Evolutionary conservation across 352 stramenopile genomes (phyloP).

Genomic region (Globisporangium spinosum): DNA sequence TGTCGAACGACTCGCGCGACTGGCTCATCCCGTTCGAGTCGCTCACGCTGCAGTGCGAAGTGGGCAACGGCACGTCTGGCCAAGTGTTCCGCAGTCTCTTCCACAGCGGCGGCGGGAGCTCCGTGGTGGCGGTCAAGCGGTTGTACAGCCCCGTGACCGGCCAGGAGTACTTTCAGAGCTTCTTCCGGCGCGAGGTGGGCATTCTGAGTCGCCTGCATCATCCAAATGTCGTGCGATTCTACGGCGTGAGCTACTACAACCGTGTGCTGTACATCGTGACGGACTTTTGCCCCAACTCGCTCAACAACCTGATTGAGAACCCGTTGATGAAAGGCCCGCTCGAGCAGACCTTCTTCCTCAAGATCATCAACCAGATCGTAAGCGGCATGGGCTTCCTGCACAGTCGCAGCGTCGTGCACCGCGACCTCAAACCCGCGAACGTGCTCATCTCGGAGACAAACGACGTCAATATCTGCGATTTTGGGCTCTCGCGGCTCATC

Average conservation of each 20-base stretch:
- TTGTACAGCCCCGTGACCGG: conserved; percentile 84
- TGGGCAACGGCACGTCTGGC: conserved; percentile 86
- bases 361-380: conserved; percentile 88
- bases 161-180: conserved; percentile 89
- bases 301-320: conserved; percentile 84
- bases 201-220: conserved; percentile 86
- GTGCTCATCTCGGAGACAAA: conserved; percentile 90
- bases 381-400: conserved; percentile 90
- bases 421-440: conserved; percentile 93
- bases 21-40: conserved; percentile 90
- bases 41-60: conserved; percentile 78
- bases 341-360: conserved; percentile 70
- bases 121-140: conserved; percentile 85
- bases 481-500: conserved; percentile 88
- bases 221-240: conserved; percentile 88
- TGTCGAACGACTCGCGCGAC: conserved; percentile 82
- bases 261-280: conserved; percentile 89
- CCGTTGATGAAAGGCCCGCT: conserved; percentile 59
- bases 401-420: conserved; percentile 83
- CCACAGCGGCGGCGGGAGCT: conserved; percentile 77
- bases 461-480: conserved; percentile 93
- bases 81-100: conserved; percentile 88
- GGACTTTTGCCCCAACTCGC: conserved; percentile 82
- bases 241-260: conserved; percentile 89
- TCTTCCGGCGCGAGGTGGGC: conserved; percentile 86